Evolutionary conservation across 768 basidiomycete genomes (phyloP).

Genomic region (Cystoderma amianthinum): DNA sequence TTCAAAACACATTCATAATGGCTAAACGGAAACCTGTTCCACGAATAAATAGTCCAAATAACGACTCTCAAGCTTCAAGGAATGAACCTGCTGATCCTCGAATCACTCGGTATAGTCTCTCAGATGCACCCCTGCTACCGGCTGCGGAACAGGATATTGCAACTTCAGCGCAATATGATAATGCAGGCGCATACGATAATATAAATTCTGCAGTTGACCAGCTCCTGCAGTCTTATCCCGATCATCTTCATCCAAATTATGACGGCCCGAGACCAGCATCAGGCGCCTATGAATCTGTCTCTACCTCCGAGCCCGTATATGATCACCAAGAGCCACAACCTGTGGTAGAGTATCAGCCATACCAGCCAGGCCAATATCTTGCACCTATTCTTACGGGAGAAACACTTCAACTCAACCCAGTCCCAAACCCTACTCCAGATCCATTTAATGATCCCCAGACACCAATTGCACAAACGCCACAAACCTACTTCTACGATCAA

Average conservation of each 20-base stretch:
- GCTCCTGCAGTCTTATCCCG: conserved; percentile 9
- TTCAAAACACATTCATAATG: too few relatives aligned
- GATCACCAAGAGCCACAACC: conserved; percentile 6
- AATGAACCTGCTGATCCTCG: conserved; percentile 15
- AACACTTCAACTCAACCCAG: conserved; percentile 42
- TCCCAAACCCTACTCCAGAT: conserved; percentile 4
- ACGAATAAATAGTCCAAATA: conserved; percentile 9
- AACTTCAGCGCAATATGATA: conserved; percentile 6
- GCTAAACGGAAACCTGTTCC: conserved; percentile 27
- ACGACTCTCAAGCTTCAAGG: conserved; percentile 9
- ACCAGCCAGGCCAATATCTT: conserved; percentile 56
- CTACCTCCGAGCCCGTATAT: conserved; percentile 7
- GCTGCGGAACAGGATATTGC: background rate
- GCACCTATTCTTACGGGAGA: conserved; percentile 62
- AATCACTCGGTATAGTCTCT: conserved; percentile 22
- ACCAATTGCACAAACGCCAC: conserved; percentile 8
- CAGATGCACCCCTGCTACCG: conserved; percentile 16
- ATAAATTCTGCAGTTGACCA: conserved; percentile 13
- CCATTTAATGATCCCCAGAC: conserved; percentile 22
- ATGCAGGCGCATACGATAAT: conserved; percentile 4
- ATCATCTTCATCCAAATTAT: conserved; percentile 3
- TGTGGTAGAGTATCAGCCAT: conserved; percentile 30
- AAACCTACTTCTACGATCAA: conserved; percentile 27
- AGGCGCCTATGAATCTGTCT: background rate
- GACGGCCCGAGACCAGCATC: background rate